Base-by-base conservation (phyloP, 495 filamentous ascomycete species). In the Hypoxylon lienhwacheense region DNA sequence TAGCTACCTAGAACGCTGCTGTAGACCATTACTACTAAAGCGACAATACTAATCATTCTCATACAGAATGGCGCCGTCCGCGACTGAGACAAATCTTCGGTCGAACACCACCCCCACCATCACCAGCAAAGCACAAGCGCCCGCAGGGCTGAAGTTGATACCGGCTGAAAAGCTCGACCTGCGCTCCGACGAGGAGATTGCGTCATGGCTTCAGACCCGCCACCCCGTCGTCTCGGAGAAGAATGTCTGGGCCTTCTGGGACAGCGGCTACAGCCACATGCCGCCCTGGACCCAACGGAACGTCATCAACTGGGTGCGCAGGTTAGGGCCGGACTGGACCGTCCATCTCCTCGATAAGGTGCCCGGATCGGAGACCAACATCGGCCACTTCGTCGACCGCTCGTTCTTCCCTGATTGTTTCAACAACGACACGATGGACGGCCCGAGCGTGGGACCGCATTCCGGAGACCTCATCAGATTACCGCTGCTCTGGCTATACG, bases 191-290 rank as follows among this genome's bases (percentile, higher is more conserved):
- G 47, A 41, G 2, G 42, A 62, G 14, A 67, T 67, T 7, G 10
- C 58, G 44, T 3, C 16, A 42, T 48, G 51, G 8, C 47, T 67
- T 3, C 42, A 28, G n/a, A 28, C 42, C 6, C 61, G 55, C 25
- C 61, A 49, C 2, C 63, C 66, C 19, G 42, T 71, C 11, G 66
- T 60, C 25, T 69, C 63, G 4, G 72, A 73, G 49, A 74, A 73
- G 50, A 76, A 76, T 31, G 57, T 76, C n/a, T 76, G 73, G 73
- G 63, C 68, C 10, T 74, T 67, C 61, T 76, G 73, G 73, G 65
- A 76, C 44, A 65, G 63, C n/a, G 72, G 72, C 5, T 46, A 69
- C 14, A 29, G 49, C 6, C 28, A 50, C 16, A 69, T 74, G 64
- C 69, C 64, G 7, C 45, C 64, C 1, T 73, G 71, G 65, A 66